Percentiles rank a stretch among this genome's conserved stretches.
Conservation (phyloP, 257 asterid genomes). For the Gardenia jasminoides region DNA sequence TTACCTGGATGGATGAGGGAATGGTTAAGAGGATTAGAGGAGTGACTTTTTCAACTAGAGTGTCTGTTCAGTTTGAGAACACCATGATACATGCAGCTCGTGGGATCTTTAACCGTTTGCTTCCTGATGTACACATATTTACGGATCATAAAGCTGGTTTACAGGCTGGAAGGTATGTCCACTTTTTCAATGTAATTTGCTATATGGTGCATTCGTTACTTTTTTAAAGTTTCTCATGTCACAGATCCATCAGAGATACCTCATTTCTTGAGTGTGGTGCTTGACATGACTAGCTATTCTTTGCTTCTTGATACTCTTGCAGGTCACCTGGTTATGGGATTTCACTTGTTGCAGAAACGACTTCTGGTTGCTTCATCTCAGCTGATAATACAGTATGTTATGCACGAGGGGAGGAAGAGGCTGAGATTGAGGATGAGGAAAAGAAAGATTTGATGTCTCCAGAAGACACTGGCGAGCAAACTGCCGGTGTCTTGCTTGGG, state of each 20-base stretch:
- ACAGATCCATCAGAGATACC: background rate
- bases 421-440: constrained; percentile 48
- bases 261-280: background rate
- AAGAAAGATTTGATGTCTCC: constrained; percentile 61
- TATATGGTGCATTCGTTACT: background rate
- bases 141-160: constrained; percentile 84
- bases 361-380: constrained; percentile 79
- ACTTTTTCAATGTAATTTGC: background rate
- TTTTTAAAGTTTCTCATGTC: background rate
- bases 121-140: constrained; percentile 77
- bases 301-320: constrained; percentile 19
- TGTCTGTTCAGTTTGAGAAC: constrained; percentile 75
- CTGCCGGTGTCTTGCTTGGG: constrained; percentile 53
- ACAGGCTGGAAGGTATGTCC: constrained; percentile 75
- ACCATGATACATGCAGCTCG: constrained; percentile 84
- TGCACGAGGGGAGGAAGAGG: constrained; percentile 48
- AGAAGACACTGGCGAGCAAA: constrained; percentile 61
- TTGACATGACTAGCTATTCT: background rate
- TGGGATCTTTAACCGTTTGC: constrained; percentile 69
- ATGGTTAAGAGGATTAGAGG: constrained; percentile 95
- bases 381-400: constrained; percentile 65
- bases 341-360: constrained; percentile 79
- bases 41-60: constrained; percentile 75
- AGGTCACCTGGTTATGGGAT: constrained; percentile 96
- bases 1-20: constrained; percentile 87